Conservation (phyloP, 73 alveolate genomes). For the Chromera velia region DNA sequence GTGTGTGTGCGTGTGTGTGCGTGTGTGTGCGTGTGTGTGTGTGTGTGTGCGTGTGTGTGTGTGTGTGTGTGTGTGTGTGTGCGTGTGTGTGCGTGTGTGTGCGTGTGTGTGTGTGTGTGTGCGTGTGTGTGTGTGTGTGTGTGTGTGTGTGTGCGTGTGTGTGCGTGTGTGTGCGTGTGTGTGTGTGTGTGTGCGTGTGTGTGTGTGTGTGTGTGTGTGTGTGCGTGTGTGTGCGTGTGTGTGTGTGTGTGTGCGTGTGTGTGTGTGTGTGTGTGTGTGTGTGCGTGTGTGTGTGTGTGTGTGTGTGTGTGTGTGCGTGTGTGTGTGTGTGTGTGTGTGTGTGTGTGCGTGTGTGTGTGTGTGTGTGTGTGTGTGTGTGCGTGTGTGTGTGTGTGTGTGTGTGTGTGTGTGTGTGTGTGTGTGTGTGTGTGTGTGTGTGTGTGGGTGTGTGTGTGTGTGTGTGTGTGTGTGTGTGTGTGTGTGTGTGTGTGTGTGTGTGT, state of each 20-base stretch:
- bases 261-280: conserved; percentile 2
- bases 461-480: conserved; percentile 3
- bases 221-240: neutral
- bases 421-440: no score
- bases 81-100: neutral
- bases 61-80: neutral
- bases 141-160: conserved; percentile 5
- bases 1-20: neutral
- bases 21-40: neutral
- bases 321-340: conserved; percentile 2
- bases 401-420: conserved; percentile 9
- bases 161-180: conserved; percentile 1
- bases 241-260: conserved; percentile 1
- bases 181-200: neutral
- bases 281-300: conserved; percentile 2
- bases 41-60: neutral
- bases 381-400: conserved; percentile 1
- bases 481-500: conserved; percentile 1
- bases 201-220: conserved; percentile 1
- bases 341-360: conserved; percentile 1
- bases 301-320: neutral
- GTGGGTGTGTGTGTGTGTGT: no score
- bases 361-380: conserved; percentile 1
- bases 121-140: neutral
- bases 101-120: neutral